Percentiles rank a stretch among this genome's conserved stretches.
Conservation (phyloP, 1,284 basidiomycete genomes). For the Boletus albobrunnescens region DNA sequence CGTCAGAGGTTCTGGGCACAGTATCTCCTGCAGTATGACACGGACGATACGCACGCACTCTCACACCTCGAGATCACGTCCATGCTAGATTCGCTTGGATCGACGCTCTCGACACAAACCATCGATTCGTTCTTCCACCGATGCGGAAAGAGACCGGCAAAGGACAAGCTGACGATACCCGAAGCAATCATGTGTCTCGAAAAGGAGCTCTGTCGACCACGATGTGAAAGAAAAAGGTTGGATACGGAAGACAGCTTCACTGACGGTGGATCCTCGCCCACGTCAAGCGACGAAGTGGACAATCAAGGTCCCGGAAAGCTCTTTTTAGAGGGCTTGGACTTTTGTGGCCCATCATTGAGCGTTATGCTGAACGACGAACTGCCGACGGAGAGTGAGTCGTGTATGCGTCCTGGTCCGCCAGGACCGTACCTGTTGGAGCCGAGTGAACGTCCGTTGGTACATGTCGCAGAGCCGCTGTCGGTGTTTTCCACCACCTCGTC, state of each 20-base stretch:
- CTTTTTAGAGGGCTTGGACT: constrained; percentile 57
- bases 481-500: constrained; percentile 19
- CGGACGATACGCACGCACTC: constrained; percentile 76
- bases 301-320: constrained; percentile 16
- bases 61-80: constrained; percentile 87
- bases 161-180: constrained; percentile 74
- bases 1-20: constrained; percentile 91
- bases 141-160: constrained; percentile 61
- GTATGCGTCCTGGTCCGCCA: constrained; percentile 16
- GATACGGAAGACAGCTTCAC: constrained; percentile 39
- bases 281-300: constrained; percentile 38
- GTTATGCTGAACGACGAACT: constrained; percentile 28
- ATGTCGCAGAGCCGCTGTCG: constrained; percentile 30
- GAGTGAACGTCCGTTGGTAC: constrained; percentile 41
- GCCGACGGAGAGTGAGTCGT: constrained; percentile 13
- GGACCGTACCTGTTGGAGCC: constrained; percentile 41
- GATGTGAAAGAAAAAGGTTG: constrained; percentile 64
- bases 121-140: constrained; percentile 78
- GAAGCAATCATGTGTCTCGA: constrained; percentile 82
- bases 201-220: constrained; percentile 69
- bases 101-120: constrained; percentile 81
- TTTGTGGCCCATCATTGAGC: constrained; percentile 51
- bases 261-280: constrained; percentile 38
- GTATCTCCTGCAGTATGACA: constrained; percentile 88
- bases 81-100: constrained; percentile 97